phyloP scores from a whole-genome alignment of 768 basidiomycete genomes.

The Rubroboletus satanas region DNA sequence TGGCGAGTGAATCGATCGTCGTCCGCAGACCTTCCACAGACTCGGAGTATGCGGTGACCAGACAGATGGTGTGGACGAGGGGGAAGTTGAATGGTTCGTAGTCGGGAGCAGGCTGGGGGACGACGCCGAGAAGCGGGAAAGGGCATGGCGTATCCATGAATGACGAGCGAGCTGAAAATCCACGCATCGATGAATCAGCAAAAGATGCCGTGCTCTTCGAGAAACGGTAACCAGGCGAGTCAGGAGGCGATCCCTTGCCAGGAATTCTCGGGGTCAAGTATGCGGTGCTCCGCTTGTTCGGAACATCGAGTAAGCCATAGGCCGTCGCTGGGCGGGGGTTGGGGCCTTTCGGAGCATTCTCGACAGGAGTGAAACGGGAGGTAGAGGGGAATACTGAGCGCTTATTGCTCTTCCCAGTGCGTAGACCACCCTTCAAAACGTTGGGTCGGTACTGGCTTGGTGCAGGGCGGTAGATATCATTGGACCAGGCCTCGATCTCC shows the following conservation, averaged over 20 bases:
- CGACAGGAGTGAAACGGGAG: constrained; percentile 74
- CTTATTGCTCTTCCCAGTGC: constrained; percentile 47
- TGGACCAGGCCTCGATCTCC: constrained; percentile 95
- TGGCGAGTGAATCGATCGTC: constrained; percentile 96
- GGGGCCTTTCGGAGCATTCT: constrained; percentile 50
- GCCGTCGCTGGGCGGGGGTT: constrained; percentile 56
- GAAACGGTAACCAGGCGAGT: constrained; percentile 62
- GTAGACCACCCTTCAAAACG: constrained; percentile 67
- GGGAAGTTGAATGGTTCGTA: constrained; percentile 97
- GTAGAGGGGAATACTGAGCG: constrained; percentile 61
- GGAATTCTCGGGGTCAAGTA: constrained; percentile 40
- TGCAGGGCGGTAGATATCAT: constrained; percentile 91
- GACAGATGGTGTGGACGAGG: constrained; percentile 87
- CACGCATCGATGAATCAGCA: constrained; percentile 37
- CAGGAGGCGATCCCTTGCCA: constrained; percentile 64
- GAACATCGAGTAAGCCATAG: constrained; percentile 63
- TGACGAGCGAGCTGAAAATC: constrained; percentile 39
- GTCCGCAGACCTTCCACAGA: constrained; percentile 94
- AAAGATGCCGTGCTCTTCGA: constrained; percentile 85
- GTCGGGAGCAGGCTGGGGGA: constrained; percentile 88
- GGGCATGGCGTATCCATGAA: constrained; percentile 77
- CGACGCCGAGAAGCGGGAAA: constrained; percentile 86
- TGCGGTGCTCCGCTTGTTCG: constrained; percentile 57
- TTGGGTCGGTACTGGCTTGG: constrained; percentile 90
- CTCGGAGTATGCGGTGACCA: constrained; percentile 98